phyloP scores from a whole-genome alignment of 306 rosid species.

The Heteromeles arbutifolia region DNA sequence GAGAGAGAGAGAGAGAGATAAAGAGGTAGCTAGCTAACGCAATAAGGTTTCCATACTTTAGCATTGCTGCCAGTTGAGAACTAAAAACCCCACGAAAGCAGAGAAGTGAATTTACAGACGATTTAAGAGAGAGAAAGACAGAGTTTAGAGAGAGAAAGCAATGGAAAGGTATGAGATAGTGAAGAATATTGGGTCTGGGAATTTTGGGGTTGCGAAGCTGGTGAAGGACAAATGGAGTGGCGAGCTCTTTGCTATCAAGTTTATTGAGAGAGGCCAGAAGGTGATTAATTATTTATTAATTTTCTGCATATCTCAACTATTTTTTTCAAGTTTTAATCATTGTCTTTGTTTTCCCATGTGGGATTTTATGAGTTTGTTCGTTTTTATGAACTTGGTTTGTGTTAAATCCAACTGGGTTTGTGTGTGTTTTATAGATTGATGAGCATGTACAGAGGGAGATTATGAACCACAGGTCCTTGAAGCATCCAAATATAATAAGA shows the following conservation, averaged over 20 bases:
- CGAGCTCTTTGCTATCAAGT: slow-evolving; percentile 82
- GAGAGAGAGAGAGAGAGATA: too few relatives aligned
- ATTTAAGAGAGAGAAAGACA: background rate
- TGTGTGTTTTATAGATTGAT: slow-evolving; percentile 53
- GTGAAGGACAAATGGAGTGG: slow-evolving; percentile 71
- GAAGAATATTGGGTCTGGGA: slow-evolving; percentile 91
- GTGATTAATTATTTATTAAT: slow-evolving; percentile 19
- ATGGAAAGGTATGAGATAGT: slow-evolving; percentile 83
- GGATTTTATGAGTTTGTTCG: background rate
- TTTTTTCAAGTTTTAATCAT: background rate
- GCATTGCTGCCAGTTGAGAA: slow-evolving; percentile 12
- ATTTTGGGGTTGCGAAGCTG: slow-evolving; percentile 89
- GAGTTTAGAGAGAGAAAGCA: slow-evolving; percentile 1
- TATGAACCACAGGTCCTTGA: slow-evolving; percentile 85
- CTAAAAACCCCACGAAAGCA: slow-evolving; percentile 17
- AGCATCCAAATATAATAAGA: slow-evolving; percentile 91
- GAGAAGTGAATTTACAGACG: background rate
- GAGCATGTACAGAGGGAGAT: slow-evolving; percentile 98
- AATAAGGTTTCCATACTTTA: slow-evolving; percentile 20
- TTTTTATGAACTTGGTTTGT: background rate
- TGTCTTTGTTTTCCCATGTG: background rate
- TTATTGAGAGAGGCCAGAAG: slow-evolving; percentile 87
- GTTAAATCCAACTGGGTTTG: background rate
- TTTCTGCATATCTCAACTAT: background rate
- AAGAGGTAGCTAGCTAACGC: background rate